Evolutionary conservation across 495 filamentous ascomycete species (phyloP), one percentile per base, ranked within the genome.

Genomic region (Aspergillus mulundensis): DNA sequence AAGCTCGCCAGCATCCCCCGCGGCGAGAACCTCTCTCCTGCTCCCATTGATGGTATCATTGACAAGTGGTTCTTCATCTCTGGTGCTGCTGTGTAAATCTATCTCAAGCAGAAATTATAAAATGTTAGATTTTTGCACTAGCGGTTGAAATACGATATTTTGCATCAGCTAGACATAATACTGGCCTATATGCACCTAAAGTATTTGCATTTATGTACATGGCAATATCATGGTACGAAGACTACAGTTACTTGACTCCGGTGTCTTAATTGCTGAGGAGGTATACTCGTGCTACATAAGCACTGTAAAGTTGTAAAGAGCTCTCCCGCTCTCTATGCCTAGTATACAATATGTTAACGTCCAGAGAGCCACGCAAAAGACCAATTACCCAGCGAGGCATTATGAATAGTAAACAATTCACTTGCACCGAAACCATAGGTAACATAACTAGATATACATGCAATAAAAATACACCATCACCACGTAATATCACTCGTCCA

Each of bases 61-160:
- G 94, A 99, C 84, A 99, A 99, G 83, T 99, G 95, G 94, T 99
- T 99, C 86, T 99, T 96, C 83, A 99, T 99, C 77, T 97, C 93
- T 70, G 94, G 94, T 71, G 94, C 94, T 71, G 89, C 94, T 63
- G 83, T 88, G 53, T 96, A 91, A 78, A 69, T 62, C 16, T 49
- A 41, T 58, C 10, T 24, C 42, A 59, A 48, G n/a, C 54, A 44
- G 52, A 59, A 62, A 63, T 59, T 63, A 50, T 57, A 58, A 61
- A 63, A 58, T 59, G 16, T 30, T 21, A 54, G 7, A 12, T n/a
- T 39, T 40, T 53, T 46, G 25, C 24, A 56, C 56, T 43, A 47
- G 14, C 44, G 43, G 45, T 50, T 55, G 54, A 58, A 38, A 20
- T 49, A 34, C 51, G 24, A 53, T 43, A 43, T 43, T 43, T 11